Base-by-base conservation (phyloP, 2,329 filamentous ascomycete species). In the Alternaria sp. region DNA sequence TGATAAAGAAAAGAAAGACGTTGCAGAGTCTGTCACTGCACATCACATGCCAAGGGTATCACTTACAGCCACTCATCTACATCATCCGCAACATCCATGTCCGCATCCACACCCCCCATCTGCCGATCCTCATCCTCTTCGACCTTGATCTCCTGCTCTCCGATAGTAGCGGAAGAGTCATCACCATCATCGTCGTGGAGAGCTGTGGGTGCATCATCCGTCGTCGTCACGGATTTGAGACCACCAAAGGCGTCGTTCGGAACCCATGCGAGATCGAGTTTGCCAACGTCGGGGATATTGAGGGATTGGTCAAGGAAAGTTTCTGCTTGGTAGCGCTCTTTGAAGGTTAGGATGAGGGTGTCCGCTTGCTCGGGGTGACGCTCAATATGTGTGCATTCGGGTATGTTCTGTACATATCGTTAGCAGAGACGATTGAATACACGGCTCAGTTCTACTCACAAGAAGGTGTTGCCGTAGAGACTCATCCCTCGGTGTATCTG, bases 401-500 rank as follows among this genome's bases (percentile, higher is more conserved):
- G 76, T 36, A 72, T 57, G 57, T 75, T 77, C 77, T 79, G 55
- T 21, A 28, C 4, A 32, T 15, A 11, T 21, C 21, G 23, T 70
- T 49, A 70, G 68, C 28, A 36, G 10, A 21, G 17, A 13, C 9
- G 11, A 15, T 11, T 1, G 23, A 19, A 19, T 21, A 2, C 7
- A 7, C 6, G n/a, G 6, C 12, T 11, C n/a, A 11, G 8, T 7
- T 36, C 5, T 8, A 61, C 74, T 65, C 67, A 79, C 78, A 40
- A 93, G 83, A 21, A 95, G 85, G 77, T 91, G 90, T 71, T 92
- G 89, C 65, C 91, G 85, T 46, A 95, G 81, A 26, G 85, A 84
- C 78, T 93, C 91, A 67, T 93, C 89, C 72, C 87, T 88, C 13
- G 57, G 49, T 13, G 83, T 83, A 4, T 89, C 88, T 73, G 90